Conservation (phyloP, 2,329 filamentous ascomycete genomes). For the Fusarium sp. region DNA sequence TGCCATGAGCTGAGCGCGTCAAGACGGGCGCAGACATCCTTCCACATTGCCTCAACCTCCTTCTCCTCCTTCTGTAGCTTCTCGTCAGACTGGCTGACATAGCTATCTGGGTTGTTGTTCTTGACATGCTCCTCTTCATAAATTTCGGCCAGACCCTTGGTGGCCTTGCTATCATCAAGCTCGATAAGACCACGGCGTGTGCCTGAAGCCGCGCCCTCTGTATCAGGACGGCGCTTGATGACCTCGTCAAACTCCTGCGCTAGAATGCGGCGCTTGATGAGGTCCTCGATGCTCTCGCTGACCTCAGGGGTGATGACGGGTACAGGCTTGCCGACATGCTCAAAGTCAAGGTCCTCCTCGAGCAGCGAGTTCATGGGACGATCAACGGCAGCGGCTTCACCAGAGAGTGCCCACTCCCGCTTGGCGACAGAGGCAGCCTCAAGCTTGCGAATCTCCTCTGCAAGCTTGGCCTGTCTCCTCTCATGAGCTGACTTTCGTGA, state of each 20-base stretch:
- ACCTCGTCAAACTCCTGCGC: conserved; percentile 94
- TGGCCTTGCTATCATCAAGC: conserved; percentile 87
- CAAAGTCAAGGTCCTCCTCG: conserved; percentile 95
- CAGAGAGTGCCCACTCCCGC: conserved; percentile 88
- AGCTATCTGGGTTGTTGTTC: conserved; percentile 78
- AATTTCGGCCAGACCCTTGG: conserved; percentile 87
- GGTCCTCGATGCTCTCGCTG: conserved; percentile 88
- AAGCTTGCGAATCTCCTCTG: conserved; percentile 89
- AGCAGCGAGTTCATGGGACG: conserved; percentile 91
- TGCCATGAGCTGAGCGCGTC: conserved; percentile 94
- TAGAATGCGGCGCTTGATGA: conserved; percentile 94
- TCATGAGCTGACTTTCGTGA: conserved; percentile 87
- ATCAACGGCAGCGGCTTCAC: conserved; percentile 85
- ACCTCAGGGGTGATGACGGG: conserved; percentile 93
- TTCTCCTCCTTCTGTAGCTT: conserved; percentile 84
- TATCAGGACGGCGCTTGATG: conserved; percentile 80
- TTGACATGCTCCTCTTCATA: conserved; percentile 94
- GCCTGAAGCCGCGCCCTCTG: conserved; percentile 68
- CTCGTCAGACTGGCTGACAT: conserved; percentile 83
- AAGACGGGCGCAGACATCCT: conserved; percentile 79
- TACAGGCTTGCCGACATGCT: conserved; percentile 92
- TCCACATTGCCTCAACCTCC: conserved; percentile 87
- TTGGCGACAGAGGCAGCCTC: conserved; percentile 91
- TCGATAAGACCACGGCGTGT: conserved; percentile 79
- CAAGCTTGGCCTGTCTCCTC: conserved; percentile 83